Base-by-base conservation (phyloP, 768 basidiomycete species). In the Lentinus tigrinus region DNA sequence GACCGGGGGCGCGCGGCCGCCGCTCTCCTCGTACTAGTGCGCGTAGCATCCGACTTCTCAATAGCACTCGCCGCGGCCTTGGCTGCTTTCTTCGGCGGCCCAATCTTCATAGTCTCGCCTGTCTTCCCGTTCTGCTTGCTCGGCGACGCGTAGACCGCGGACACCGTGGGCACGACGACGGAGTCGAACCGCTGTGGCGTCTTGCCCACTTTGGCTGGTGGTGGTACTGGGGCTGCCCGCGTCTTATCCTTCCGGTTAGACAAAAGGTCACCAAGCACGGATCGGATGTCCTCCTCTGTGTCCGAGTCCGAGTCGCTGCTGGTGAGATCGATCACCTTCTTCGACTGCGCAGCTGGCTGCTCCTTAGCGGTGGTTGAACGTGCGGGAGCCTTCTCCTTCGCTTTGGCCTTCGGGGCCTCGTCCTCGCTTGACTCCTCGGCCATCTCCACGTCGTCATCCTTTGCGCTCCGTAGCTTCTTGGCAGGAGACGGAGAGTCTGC, bases 101-200 rank as follows among this genome's bases (percentile, higher is more conserved):
- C 47, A 11, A 40, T n/a, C 31, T 51, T 52, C 31, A 27, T 16
- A 1, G 52, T 26, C 5, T 34, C 37, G 39, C 43, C 19, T 31
- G 6, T 11, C 23, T 50, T 47, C 31, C 40, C 49, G 21, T 46
- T 50, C 27, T 43, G 54, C 52, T 57, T 61, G 4, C 54, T 38
- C 3, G 58, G 55, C 24, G 61, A 58, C 39, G 34, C 10, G 26
- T 63, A 60, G 0, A 58, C 61, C 3, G 55, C 43, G 14, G 51
- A 46, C 19, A 65, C 58, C 2, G 56, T 63, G 4, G 64, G 64
- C 16, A 65, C 47, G 11, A 60, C n/a, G 3, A 63, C 62, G 7
- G 61, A 52, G 24, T 63, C 57, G 17, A 58, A 31, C 27, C 39
- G 23, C 13, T 31, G 28, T 3, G 56, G 49, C 0, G 58, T 52